Evolutionary conservation across 805 yeast genomes (phyloP), one percentile per base, ranked within the genome.

Genomic region (Cyberlindnera amylophila): DNA sequence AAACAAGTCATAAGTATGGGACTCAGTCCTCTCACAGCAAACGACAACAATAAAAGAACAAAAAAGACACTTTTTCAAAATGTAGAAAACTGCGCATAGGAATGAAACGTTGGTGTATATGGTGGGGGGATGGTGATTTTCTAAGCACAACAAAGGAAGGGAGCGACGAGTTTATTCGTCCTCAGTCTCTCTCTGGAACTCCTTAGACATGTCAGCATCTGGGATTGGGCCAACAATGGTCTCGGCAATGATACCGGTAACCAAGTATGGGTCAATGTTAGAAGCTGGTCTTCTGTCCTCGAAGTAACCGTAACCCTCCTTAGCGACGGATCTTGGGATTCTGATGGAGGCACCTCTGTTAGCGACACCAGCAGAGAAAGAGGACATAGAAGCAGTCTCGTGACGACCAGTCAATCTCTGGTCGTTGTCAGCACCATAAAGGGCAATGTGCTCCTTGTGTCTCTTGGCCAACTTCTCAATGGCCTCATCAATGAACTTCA

Each of bases 201-300:
- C 95, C 74, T 86, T 83, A 59, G 80, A 76, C 95, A 90, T 89
- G 71, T 90, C 95, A 65, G 95, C 96, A 63, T 87, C 95, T 51
- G 93, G 88, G 61, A 90, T 86, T 41, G 91, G 79, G 69, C 97
- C 97, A 67, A 90, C 86, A 54, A 93, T 82, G 57, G 98, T 91
- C 78, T 93, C 99, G 59, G 85, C 85, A 82, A 93, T 87, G 67
- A 93, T 89, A 78, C 98, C 99, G 44, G 97, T 90, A 54, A 93
- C 98, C 70, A 91, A 81, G 76, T 93, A 93, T 57, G 99, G 98
- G 71, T 93, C 99, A 61, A 93, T 93, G 84, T 93, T 93, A 51
- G 98, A 90, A 55, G 99, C 99, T 46, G 99, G 99, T 77, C 99
- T 88, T 79, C 99, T 87, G 74, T 93, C 99, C 79, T 93, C 99